Percentiles rank a stretch among this genome's conserved stretches.
Evolutionary conservation across 768 basidiomycete species (phyloP).

Genomic region (Mrakia frigida): DNA sequence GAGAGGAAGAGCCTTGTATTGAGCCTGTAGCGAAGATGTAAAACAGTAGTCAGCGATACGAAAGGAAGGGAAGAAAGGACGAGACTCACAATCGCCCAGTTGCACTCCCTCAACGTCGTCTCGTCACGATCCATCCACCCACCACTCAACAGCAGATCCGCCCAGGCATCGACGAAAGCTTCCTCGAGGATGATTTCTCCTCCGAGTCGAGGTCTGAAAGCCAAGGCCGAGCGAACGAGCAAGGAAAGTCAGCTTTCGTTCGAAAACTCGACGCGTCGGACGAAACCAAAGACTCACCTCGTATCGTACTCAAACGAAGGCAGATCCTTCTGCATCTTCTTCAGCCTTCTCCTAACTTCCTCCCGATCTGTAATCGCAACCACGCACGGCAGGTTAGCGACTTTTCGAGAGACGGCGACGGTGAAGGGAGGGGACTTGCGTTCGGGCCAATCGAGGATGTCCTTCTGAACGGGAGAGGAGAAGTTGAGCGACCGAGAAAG

Average conservation of each 20-base stretch:
- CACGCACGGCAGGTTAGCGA: background rate
- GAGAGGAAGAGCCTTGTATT: slow-evolving; percentile 71
- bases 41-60: background rate
- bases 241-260: background rate
- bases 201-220: slow-evolving; percentile 37
- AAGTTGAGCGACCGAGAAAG: slow-evolving; percentile 80
- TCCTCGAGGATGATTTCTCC: slow-evolving; percentile 58
- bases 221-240: background rate
- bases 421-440: slow-evolving; percentile 8
- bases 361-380: slow-evolving; percentile 46
- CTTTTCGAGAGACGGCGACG: background rate
- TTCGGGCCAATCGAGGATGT: slow-evolving; percentile 66
- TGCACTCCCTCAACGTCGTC: slow-evolving; percentile 74
- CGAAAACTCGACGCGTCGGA: slow-evolving; percentile 29
- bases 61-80: background rate
- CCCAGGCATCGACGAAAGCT: slow-evolving; percentile 71
- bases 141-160: slow-evolving; percentile 44
- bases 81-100: slow-evolving; percentile 77
- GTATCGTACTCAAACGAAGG: slow-evolving; percentile 92
- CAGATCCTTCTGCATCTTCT: slow-evolving; percentile 71
- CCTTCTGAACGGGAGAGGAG: slow-evolving; percentile 53
- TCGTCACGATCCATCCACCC: slow-evolving; percentile 85
- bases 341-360: slow-evolving; percentile 69
- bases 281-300: background rate
- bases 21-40: slow-evolving; percentile 56